phyloP scores from a whole-genome alignment of 805 yeast species.

The Candida saitoana region DNA sequence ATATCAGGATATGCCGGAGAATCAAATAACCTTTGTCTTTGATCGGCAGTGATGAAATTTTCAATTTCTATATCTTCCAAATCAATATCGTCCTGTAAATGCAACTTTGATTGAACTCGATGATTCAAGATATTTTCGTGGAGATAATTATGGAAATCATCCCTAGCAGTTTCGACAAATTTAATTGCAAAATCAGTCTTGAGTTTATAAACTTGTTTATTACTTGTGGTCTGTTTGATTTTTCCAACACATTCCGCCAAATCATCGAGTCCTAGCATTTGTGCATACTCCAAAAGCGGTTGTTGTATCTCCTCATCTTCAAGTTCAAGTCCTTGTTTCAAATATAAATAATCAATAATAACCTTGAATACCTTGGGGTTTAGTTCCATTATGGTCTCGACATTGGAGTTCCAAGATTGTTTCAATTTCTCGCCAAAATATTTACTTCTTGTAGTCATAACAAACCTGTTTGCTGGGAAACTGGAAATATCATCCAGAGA shows the following conservation, averaged over 20 bases:
- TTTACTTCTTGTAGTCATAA: slow-evolving; percentile 32
- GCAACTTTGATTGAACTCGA: slow-evolving; percentile 10
- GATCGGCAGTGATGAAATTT: slow-evolving; percentile 13
- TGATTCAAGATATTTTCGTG: slow-evolving; percentile 17
- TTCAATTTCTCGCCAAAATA: slow-evolving; percentile 19
- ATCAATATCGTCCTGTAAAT: slow-evolving; percentile 22
- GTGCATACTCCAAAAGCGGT: slow-evolving; percentile 27
- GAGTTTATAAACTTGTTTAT: slow-evolving; percentile 21
- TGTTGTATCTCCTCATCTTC: slow-evolving; percentile 14
- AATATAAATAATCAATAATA: slow-evolving; percentile 28
- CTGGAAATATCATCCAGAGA: slow-evolving; percentile 7
- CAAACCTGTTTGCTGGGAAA: slow-evolving; percentile 25
- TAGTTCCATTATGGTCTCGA: slow-evolving; percentile 15
- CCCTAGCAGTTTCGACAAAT: slow-evolving; percentile 33
- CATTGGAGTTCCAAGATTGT: slow-evolving; percentile 17
- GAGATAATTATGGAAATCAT: slow-evolving; percentile 29
- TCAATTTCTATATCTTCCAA: slow-evolving; percentile 26
- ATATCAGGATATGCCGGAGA: slow-evolving; percentile 43
- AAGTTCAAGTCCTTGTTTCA: slow-evolving; percentile 29
- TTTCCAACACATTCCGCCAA: slow-evolving; percentile 32
- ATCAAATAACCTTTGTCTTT: slow-evolving; percentile 21
- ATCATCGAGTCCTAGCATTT: slow-evolving; percentile 28
- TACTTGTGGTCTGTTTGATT: slow-evolving; percentile 18
- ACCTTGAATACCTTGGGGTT: slow-evolving; percentile 19
- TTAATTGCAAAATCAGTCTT: slow-evolving; percentile 28